Evolutionary conservation across 495 filamentous ascomycete species (phyloP).

Genomic region (Neurospora sp.): DNA sequence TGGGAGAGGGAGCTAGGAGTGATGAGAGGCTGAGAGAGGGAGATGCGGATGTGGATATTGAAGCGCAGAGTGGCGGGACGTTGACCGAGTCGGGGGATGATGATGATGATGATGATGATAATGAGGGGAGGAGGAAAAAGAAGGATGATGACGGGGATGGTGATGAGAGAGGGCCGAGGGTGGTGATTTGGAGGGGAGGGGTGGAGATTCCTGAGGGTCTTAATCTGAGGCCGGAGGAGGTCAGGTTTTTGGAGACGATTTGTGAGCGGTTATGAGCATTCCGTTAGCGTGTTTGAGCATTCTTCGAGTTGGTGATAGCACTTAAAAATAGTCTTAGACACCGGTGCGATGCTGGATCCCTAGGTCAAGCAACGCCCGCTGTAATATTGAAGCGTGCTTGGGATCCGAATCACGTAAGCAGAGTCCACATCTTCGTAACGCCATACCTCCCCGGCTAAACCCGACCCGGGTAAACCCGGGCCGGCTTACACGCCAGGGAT

Average conservation of each 20-base stretch:
- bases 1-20: neutral
- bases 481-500: no score
- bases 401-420: no score
- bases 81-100: neutral
- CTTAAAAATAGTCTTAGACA: no score
- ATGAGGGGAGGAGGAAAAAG: neutral
- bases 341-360: no score
- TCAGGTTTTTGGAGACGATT: constrained; percentile 11
- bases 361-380: no score
- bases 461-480: no score
- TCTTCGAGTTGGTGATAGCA: no score
- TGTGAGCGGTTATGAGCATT: constrained; percentile 6
- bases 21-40: constrained; percentile 7
- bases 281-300: neutral
- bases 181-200: constrained; percentile 6
- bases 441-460: no score
- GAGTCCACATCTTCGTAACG: no score
- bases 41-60: neutral
- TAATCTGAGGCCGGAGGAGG: constrained; percentile 10
- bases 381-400: no score
- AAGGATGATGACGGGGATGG: neutral
- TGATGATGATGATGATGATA: neutral
- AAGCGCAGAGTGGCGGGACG: neutral
- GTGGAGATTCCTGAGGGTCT: constrained; percentile 13
- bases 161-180: neutral